These are phyloP conservation scores for Hexamita inflata DNA, from an alignment of 208 protist genomes.

Conservation along the genomic window DNA sequence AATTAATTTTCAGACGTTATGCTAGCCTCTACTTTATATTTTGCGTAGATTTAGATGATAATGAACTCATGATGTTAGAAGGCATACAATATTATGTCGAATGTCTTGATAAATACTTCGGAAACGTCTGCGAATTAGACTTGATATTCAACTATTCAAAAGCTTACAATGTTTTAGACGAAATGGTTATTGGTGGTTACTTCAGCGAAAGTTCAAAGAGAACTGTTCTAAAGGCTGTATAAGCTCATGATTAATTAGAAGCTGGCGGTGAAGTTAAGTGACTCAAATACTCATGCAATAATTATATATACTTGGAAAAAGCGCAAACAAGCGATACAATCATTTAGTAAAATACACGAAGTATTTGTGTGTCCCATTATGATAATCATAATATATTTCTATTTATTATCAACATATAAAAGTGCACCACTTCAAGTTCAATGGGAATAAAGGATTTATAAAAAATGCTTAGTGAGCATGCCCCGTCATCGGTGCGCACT, in stretches of 20 bases:
- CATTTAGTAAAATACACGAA: too few species aligned
- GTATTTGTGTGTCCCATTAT: too few species aligned
- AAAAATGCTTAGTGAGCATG: too few species aligned
- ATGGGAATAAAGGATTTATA: too few species aligned
- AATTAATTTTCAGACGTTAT: slow-evolving; percentile 36
- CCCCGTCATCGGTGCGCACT: too few species aligned
- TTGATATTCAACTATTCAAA: slow-evolving; percentile 38
- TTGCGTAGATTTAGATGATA: slow-evolving; percentile 34
- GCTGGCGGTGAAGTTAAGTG: too few species aligned
- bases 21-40: slow-evolving; percentile 40
- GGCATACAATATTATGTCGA: slow-evolving; percentile 40
- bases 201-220: slow-evolving; percentile 6
- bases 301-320: too few species aligned
- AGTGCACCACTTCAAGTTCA: too few species aligned
- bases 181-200: slow-evolving; percentile 12
- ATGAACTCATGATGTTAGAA: slow-evolving; percentile 41
- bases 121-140: slow-evolving; percentile 41
- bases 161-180: slow-evolving; percentile 20
- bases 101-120: slow-evolving; percentile 40
- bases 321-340: too few species aligned
- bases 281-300: too few species aligned
- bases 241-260: slow-evolving; percentile 16
- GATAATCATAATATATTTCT: too few species aligned
- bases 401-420: too few species aligned
- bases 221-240: neutral